Evolutionary conservation across 768 basidiomycete genomes (phyloP).

Genomic region (Macrocybe gigantea): DNA sequence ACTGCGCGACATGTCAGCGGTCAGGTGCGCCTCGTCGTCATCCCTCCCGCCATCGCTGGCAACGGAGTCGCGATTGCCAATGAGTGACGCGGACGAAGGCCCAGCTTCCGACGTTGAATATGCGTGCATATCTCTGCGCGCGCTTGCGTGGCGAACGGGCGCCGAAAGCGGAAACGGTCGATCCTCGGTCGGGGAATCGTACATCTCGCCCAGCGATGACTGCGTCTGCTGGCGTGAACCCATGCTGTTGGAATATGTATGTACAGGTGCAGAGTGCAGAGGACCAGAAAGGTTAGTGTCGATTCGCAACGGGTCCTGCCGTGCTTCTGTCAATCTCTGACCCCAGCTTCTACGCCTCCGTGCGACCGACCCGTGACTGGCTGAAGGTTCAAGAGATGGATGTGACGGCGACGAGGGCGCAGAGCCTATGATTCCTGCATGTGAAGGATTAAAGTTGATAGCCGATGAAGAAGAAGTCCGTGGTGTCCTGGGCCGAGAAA

Average conservation of each 20-base stretch:
- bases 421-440: slow-evolving; percentile 34
- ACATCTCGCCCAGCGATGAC: too few species aligned
- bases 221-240: too few species aligned
- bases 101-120: slow-evolving; percentile 40
- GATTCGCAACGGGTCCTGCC: slow-evolving; percentile 43
- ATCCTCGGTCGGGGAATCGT: slow-evolving; percentile 28
- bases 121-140: slow-evolving; percentile 19
- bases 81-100: slow-evolving; percentile 49
- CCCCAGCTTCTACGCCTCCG: slow-evolving; percentile 61
- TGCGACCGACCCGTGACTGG: slow-evolving; percentile 32
- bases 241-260: too few species aligned
- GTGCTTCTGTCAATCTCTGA: slow-evolving; percentile 31
- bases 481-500: slow-evolving; percentile 24
- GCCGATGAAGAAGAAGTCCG: slow-evolving; percentile 51
- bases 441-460: slow-evolving; percentile 44
- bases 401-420: slow-evolving; percentile 38
- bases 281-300: slow-evolving; percentile 20
- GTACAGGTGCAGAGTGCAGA: slow-evolving; percentile 7
- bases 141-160: slow-evolving; percentile 25
- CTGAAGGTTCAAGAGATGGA: slow-evolving; percentile 47
- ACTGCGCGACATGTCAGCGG: slow-evolving; percentile 41
- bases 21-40: slow-evolving; percentile 56
- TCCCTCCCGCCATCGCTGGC: slow-evolving; percentile 40
- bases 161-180: slow-evolving; percentile 26
- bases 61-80: slow-evolving; percentile 26